These are phyloP conservation scores for Paramecium bursaria DNA, from an alignment of 73 alveolate species.

Conservation along the genomic window DNA sequence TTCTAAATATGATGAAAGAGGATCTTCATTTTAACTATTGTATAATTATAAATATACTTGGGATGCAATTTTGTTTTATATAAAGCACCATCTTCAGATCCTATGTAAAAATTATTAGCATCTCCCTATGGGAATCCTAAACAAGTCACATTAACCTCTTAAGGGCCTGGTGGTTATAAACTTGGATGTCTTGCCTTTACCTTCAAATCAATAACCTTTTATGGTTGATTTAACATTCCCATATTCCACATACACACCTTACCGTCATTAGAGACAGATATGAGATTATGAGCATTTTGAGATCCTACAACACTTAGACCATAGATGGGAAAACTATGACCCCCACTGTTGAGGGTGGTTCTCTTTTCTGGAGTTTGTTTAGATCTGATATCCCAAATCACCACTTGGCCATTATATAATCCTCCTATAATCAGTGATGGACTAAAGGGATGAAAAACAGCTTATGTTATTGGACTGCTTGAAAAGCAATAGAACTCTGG, in stretches of 20 bases:
- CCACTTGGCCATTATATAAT: slow-evolving; percentile 88
- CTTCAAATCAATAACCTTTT: slow-evolving; percentile 80
- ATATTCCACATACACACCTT: slow-evolving; percentile 89
- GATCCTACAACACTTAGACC: slow-evolving; percentile 89
- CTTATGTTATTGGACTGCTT: slow-evolving; percentile 82
- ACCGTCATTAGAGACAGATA: slow-evolving; percentile 90
- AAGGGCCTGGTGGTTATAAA: slow-evolving; percentile 23
- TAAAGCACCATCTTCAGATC: slow-evolving; percentile 88
- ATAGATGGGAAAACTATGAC: slow-evolving; percentile 85
- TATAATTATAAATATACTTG: slow-evolving; percentile 49
- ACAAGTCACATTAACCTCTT: slow-evolving; percentile 75
- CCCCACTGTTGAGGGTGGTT: slow-evolving; percentile 81
- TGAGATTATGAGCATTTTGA: slow-evolving; percentile 89
- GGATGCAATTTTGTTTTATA: slow-evolving; percentile 78
- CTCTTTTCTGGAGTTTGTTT: slow-evolving; percentile 84
- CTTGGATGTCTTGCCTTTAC: slow-evolving; percentile 66
- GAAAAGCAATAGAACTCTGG: slow-evolving; percentile 87
- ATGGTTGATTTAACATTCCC: slow-evolving; percentile 86
- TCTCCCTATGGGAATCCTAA: slow-evolving; percentile 82
- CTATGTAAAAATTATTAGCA: slow-evolving; percentile 88
- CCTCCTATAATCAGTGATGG: slow-evolving; percentile 93
- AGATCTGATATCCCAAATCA: slow-evolving; percentile 94
- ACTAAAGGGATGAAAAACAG: slow-evolving; percentile 86
- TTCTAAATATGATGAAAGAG: slow-evolving; percentile 72
- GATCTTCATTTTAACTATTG: slow-evolving; percentile 69